A percentile compares a stretch with the other conserved stretches of the same genome.
Evolutionary conservation across 768 basidiomycete species (phyloP).

Genomic region (Boletus sensibilis): DNA sequence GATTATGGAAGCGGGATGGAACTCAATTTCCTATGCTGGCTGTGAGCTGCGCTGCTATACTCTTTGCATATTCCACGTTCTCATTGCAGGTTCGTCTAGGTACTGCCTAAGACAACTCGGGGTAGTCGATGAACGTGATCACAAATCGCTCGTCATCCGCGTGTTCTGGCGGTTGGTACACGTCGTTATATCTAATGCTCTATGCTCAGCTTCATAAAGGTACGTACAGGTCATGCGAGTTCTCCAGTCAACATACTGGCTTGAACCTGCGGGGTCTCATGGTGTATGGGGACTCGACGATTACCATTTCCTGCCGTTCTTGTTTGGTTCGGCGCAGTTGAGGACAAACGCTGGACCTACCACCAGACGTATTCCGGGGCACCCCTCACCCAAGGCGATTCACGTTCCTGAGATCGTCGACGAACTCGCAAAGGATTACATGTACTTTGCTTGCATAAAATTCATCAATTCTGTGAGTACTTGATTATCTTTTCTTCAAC

Average conservation of each 20-base stretch:
- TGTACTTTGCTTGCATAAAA: constrained; percentile 93
- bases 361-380: constrained; percentile 43
- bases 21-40: constrained; percentile 93
- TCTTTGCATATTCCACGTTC: not conserved
- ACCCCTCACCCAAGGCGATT: constrained; percentile 88
- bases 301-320: constrained; percentile 92
- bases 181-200: not conserved
- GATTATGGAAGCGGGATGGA: constrained; percentile 99
- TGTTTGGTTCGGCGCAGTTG: constrained; percentile 83
- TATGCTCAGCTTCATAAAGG: constrained; percentile 26
- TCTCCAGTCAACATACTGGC: constrained; percentile 93
- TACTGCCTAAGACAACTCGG: constrained; percentile 76
- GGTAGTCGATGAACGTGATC: constrained; percentile 61
- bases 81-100: constrained; percentile 41
- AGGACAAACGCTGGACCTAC: constrained; percentile 9
- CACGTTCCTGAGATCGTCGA: constrained; percentile 90
- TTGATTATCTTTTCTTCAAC: not conserved
- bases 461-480: constrained; percentile 88
- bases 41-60: constrained; percentile 52
- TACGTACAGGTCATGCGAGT: constrained; percentile 81
- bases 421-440: constrained; percentile 89
- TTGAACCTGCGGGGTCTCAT: constrained; percentile 98
- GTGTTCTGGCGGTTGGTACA: constrained; percentile 82
- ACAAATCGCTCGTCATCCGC: constrained; percentile 69
- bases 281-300: constrained; percentile 98